Base-by-base conservation (phyloP, 2,329 filamentous ascomycete genomes). In the Lizonia empirigonia region DNA sequence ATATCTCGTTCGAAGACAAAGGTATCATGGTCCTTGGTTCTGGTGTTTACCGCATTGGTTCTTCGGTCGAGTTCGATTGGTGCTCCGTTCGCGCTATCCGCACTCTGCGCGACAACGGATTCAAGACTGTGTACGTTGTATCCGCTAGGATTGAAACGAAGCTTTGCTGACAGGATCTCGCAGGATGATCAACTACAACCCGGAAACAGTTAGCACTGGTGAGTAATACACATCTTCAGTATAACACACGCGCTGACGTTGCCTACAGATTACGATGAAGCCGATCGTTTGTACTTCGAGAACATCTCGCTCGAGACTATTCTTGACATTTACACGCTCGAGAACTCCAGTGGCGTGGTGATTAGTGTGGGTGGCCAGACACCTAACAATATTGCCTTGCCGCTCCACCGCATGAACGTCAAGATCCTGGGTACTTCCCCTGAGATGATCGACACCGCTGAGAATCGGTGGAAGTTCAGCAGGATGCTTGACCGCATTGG, bases 31-130 rank as follows among this genome's bases (percentile, higher is more conserved):
- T 99, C 7, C 81, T 97, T 23, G 93, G 93, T 12, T 97, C 92
- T 24, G 93, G 93, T 74, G 92, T 97, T 8, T 97, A 97, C 80
- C 86, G 94, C 55, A 99, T 99, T 59, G 94, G 94, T 60, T 97
- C 92, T 0, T 97, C 93, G 0, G 94, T 99, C 52, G 94, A 99
- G 72, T 99, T 99, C 74, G 94, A 99, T 75, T 99, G 94, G 94
- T 97, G 94, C 74, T 96, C 94, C 4, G 94, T 99, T 22, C 83
- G 93, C 53, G 91, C 94, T 5, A 95, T 97, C 56, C 87, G 93
- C 57, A 97, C 94, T 1, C 82, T 99, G 7, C 85, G 94, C 41
- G 85, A 90, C 59, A 84, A 87, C 53, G 89, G 89, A 2, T 85
- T 88, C 79, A 97, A 97, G 81, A 97, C 94, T 0, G 86, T 97